Conservation (phyloP, 2,329 filamentous ascomycete genomes). For the Sordariomycetes sp. region DNA sequence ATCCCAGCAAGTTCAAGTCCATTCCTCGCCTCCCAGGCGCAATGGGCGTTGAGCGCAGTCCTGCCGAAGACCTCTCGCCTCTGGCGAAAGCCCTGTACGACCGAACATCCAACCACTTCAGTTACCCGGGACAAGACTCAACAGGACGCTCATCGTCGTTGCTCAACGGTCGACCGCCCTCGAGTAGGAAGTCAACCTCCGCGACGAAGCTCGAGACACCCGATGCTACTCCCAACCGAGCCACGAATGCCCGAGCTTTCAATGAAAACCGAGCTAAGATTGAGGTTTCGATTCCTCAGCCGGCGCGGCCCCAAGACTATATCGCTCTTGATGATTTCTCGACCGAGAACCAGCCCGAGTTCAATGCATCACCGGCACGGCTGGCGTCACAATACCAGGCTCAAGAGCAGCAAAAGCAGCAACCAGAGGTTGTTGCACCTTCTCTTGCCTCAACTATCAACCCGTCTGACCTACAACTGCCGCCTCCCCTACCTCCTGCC, state of each 20-base stretch:
- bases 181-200: neutral
- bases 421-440: neutral
- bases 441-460: neutral
- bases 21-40: constrained; percentile 11
- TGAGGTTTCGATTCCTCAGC: constrained; percentile 33
- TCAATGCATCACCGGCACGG: neutral
- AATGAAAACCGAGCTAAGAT: constrained; percentile 22
- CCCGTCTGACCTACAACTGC: neutral
- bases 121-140: constrained; percentile 19
- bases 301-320: constrained; percentile 20
- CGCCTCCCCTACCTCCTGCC: neutral
- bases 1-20: constrained; percentile 36
- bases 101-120: constrained; percentile 24
- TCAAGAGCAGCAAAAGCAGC: neutral
- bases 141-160: neutral
- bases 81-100: constrained; percentile 28
- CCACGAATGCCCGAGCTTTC: constrained; percentile 6
- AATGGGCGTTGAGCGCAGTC: constrained; percentile 11
- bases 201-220: constrained; percentile 1
- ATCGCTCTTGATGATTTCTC: constrained; percentile 12
- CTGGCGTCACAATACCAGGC: neutral
- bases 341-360: neutral
- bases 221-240: neutral
- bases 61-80: constrained; percentile 32
- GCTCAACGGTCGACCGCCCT: constrained; percentile 2